Conservation (phyloP, 805 yeast species). For the Candida nemodendra region DNA sequence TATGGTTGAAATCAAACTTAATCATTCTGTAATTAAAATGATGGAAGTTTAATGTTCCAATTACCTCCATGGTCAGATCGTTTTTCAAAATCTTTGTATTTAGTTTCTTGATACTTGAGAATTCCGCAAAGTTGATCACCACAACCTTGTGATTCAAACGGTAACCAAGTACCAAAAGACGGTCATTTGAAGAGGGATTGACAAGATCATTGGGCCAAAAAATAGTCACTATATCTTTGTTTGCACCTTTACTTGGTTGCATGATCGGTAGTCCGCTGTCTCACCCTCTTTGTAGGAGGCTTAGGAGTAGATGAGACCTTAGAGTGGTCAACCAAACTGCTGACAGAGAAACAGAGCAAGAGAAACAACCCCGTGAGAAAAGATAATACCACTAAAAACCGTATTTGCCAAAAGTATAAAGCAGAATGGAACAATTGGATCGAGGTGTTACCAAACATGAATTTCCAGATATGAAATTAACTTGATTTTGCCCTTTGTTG, state of each 20-base stretch:
- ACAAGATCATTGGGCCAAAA: conserved; percentile 34
- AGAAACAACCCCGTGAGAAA: too few species aligned
- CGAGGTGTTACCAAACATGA: too few species aligned
- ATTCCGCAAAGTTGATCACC: conserved; percentile 25
- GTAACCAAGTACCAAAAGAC: conserved; percentile 30
- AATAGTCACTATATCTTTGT: conserved; percentile 10
- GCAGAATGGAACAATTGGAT: too few species aligned
- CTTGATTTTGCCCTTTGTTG: too few species aligned
- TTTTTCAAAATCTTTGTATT: conserved; percentile 15
- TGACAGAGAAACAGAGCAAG: conserved; percentile 6
- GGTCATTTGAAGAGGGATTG: conserved; percentile 2
- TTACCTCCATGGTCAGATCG: conserved; percentile 23
- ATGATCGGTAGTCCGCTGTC: too few species aligned
- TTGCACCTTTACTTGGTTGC: background rate
- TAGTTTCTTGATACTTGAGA: conserved; percentile 15
- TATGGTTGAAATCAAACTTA: conserved; percentile 11
- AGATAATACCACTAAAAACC: too few species aligned
- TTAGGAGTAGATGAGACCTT: background rate
- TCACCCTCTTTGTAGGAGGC: too few species aligned
- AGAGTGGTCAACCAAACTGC: conserved; percentile 7
- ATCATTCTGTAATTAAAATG: conserved; percentile 15
- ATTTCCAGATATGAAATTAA: too few species aligned
- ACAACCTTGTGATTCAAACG: conserved; percentile 22
- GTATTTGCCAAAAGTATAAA: too few species aligned
- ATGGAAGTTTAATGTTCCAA: conserved; percentile 29